Evolutionary conservation across 192 early-diverging fungal species (phyloP).

Genomic region (Jimgerdemannia lactiflua): DNA sequence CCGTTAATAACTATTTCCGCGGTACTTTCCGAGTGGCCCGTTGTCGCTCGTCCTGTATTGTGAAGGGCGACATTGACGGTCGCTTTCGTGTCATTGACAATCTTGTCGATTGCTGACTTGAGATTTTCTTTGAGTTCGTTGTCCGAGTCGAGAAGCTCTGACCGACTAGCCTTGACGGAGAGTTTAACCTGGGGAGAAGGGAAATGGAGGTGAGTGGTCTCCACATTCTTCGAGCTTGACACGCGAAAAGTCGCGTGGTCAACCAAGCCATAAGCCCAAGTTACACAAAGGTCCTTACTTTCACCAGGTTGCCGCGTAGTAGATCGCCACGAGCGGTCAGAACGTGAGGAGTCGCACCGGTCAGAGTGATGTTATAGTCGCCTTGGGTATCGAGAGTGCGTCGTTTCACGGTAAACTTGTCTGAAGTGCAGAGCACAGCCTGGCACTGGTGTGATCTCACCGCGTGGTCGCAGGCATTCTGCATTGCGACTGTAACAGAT

Average conservation of each 20-base stretch:
- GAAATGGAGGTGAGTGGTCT: too few species aligned
- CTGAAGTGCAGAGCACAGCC: too few species aligned
- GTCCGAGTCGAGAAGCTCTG: background rate
- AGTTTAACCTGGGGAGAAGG: constrained; percentile 2
- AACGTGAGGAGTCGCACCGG: constrained; percentile 37
- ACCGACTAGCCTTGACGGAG: constrained; percentile 3
- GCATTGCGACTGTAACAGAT: too few species aligned
- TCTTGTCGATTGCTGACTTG: constrained; percentile 1
- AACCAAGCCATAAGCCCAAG: background rate
- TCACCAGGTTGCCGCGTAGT: constrained; percentile 40
- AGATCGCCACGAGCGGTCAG: constrained; percentile 36
- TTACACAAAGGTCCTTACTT: constrained; percentile 18
- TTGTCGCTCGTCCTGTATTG: background rate
- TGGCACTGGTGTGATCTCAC: too few species aligned
- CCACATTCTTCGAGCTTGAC: too few species aligned
- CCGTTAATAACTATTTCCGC: background rate
- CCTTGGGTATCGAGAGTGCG: too few species aligned
- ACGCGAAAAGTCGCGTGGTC: background rate
- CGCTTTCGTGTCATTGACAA: constrained; percentile 7
- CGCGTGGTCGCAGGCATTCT: too few species aligned
- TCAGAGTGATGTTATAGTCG: constrained; percentile 46
- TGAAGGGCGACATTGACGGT: constrained; percentile 1
- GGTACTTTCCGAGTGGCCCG: background rate
- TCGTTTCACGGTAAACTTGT: too few species aligned
- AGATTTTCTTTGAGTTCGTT: background rate